Base-by-base conservation (phyloP, 2,329 filamentous ascomycete species). In the Penicillium sp. region DNA sequence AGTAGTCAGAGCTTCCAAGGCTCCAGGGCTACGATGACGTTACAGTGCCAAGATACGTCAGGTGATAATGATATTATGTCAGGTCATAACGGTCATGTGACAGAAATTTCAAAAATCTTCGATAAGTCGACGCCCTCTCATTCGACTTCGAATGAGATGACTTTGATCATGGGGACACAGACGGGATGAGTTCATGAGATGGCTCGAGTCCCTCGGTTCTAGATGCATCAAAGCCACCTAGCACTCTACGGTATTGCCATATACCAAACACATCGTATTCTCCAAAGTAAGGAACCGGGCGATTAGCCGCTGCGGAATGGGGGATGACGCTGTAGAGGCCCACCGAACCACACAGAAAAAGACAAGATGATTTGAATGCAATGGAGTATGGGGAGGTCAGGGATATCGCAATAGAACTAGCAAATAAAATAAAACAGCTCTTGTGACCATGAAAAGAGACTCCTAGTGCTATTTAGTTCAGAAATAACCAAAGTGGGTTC, bases 261-360 rank as follows among this genome's bases (percentile, higher is more conserved):
- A 27, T 27, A 27, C 24, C 4, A 27, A 27, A 8, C 2, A 52
- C 49, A 51, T 48, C 27, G 45, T 44, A 43, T 34, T 53, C 24
- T 43, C 49, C 45, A 55, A 40, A 57, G 53, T 51, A 56, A 45
- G 51, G 53, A 59, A 52, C 29, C 54, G 64, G 62, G 62, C 65
- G 67, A 70, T 71, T 71, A 69, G 70, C 58, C 66, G 66, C 58
- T 58, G 64, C 52, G 61, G 64, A 67, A 69, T 68, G 70, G 65
- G 60, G 68, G 69, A 71, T 73, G 69, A 71, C 69, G 69, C 66
- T 66, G 63, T 39, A 61, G 58, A 52, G 70, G 70, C 69, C 71
- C 71, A 73, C 71, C 66, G 70, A 74, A 71, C 70, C 71, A 72
- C 69, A 72, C 65, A 70, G 65, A 71, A 68, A 22, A 45, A n/a